Evolutionary conservation across 768 basidiomycete genomes (phyloP), one percentile per base, ranked within the genome.

Genomic region (Mycena rebaudengoi): DNA sequence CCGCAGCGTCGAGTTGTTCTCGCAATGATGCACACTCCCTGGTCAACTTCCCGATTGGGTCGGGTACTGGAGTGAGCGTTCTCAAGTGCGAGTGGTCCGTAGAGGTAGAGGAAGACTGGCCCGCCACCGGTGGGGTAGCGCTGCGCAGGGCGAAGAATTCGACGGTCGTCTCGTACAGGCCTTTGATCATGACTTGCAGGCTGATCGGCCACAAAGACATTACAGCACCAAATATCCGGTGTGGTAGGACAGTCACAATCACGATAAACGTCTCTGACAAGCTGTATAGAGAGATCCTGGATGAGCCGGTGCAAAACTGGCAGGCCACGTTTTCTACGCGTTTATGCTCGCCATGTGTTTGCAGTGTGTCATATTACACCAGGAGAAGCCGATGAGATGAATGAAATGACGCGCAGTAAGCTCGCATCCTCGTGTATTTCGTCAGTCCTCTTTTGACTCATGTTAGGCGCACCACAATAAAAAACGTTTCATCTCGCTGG

Each of bases 141-240:
- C 73, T 79, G 55, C 78, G 82, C 57, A 83, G 79, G 64, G 82
- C 76, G 68, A 89, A 83, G 80, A 86, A 88, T 72, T 86, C 86
- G 80, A 86, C 81, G 48, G 88, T 86, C 41, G 82, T 80, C 73
- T 83, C 79, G 78, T 85, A 84, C 69, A 86, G 74, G 69, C 74
- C 77, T 71, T 66, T 68, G 73, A 85, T 78, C 76, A 78, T 76
- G 70, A 62, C 68, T 62, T 66, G 66, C 65, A 71, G 43, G 69
- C 64, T 64, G 72, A 70, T 66, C 45, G 65, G 65, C 32, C 48
- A 57, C 55, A 50, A 12, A 39, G 52, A 16, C 66, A 68, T 59
- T 58, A 66, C 74, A 69, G 67, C 55, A 62, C 66, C 74, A 76
- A 74, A 75, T 69, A 72, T 50, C 59, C 67, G 59, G 70, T 56